Evolutionary conservation across 441 rosid genomes (phyloP).

Genomic region (Mallotus japonicus): DNA sequence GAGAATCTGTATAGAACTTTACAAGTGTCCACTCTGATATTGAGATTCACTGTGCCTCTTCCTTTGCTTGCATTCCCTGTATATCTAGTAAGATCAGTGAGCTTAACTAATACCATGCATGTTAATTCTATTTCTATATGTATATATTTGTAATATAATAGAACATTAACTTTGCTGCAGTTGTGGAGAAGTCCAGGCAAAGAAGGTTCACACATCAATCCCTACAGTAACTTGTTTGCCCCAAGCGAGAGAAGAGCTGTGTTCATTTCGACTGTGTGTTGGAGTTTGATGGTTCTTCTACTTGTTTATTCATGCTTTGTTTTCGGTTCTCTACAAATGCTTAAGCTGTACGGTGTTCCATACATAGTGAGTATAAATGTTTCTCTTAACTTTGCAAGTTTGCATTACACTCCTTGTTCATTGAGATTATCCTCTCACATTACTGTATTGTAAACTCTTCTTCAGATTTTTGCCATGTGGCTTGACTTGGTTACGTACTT

Average conservation of each 20-base stretch:
- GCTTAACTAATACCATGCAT: too few species aligned
- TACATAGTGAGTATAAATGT: slow-evolving; percentile 49
- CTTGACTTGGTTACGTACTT: slow-evolving; percentile 85
- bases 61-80: slow-evolving; percentile 78
- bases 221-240: slow-evolving; percentile 59
- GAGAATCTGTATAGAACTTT: slow-evolving; percentile 59
- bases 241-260: slow-evolving; percentile 65
- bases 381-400: slow-evolving; percentile 7
- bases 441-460: neutral
- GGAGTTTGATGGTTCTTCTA: slow-evolving; percentile 58
- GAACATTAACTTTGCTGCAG: too few species aligned
- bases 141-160: too few species aligned
- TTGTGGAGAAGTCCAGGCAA: slow-evolving; percentile 90
- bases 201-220: slow-evolving; percentile 86
- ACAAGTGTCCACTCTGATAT: slow-evolving; percentile 35
- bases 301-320: slow-evolving; percentile 47
- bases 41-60: slow-evolving; percentile 73
- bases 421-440: neutral
- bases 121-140: too few species aligned
- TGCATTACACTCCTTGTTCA: neutral
- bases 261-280: slow-evolving; percentile 67
- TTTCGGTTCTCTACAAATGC: slow-evolving; percentile 55
- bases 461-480: slow-evolving; percentile 52
- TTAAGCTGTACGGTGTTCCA: slow-evolving; percentile 81
- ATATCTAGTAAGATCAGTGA: slow-evolving; percentile 49